Conservation (phyloP, 2,329 filamentous ascomycete genomes). For the Thielaviopsis ethacetica region DNA sequence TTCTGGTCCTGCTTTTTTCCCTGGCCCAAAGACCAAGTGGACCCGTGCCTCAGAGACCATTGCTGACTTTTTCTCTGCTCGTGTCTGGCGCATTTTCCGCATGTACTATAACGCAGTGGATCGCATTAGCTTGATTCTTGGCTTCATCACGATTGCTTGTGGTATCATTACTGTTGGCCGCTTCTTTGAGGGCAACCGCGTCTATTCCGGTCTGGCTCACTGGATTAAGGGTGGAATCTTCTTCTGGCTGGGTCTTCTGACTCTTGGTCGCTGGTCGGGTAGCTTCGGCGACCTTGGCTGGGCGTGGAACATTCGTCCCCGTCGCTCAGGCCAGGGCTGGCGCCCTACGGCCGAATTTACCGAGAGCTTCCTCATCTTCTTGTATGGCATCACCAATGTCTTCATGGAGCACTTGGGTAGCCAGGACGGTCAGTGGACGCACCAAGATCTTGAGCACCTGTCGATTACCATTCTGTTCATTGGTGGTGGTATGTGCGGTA, state of each 20-base stretch:
- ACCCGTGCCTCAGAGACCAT: not conserved
- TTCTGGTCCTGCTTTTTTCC: not conserved
- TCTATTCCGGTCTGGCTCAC: slow-evolving; percentile 81
- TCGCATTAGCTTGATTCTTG: slow-evolving; percentile 59
- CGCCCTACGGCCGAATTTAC: slow-evolving; percentile 73
- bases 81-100: slow-evolving; percentile 33
- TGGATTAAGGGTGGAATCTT: slow-evolving; percentile 92
- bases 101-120: slow-evolving; percentile 54
- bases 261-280: slow-evolving; percentile 76
- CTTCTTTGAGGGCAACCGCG: slow-evolving; percentile 52
- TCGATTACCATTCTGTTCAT: slow-evolving; percentile 91
- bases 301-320: slow-evolving; percentile 83
- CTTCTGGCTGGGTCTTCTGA: slow-evolving; percentile 81
- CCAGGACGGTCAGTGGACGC: slow-evolving; percentile 53
- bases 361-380: slow-evolving; percentile 78
- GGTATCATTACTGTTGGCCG: slow-evolving; percentile 66
- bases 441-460: slow-evolving; percentile 76
- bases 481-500: slow-evolving; percentile 73
- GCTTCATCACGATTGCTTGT: slow-evolving; percentile 54
- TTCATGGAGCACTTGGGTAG: slow-evolving; percentile 77
- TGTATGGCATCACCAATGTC: slow-evolving; percentile 79
- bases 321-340: slow-evolving; percentile 38
- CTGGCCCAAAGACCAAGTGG: not conserved
- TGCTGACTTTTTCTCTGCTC: slow-evolving; percentile 15
- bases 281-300: slow-evolving; percentile 83